Conservation (phyloP, 164 flowering plant genomes). For the Magnolia changhungtana region DNA sequence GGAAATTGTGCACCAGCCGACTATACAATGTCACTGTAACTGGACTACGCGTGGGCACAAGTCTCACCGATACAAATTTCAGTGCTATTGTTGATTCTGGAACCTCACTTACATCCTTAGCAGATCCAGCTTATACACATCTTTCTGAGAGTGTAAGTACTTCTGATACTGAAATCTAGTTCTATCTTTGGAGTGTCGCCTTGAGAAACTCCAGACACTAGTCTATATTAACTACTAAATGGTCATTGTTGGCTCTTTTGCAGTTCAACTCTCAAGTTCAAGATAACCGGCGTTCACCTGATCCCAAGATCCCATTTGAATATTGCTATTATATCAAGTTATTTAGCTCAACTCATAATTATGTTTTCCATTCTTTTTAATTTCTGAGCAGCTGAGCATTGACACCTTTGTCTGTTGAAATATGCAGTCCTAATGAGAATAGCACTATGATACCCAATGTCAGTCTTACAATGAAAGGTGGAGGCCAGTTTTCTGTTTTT, state of each 20-base stretch:
- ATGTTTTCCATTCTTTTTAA: background rate
- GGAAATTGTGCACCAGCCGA: slow-evolving; percentile 38
- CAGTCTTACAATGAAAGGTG: slow-evolving; percentile 33
- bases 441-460: slow-evolving; percentile 18
- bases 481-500: slow-evolving; percentile 23
- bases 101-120: slow-evolving; percentile 81
- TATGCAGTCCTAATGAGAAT: slow-evolving; percentile 37
- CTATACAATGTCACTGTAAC: slow-evolving; percentile 65
- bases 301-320: slow-evolving; percentile 52
- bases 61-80: slow-evolving; percentile 31
- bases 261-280: slow-evolving; percentile 60
- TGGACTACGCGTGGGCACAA: slow-evolving; percentile 46
- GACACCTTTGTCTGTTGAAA: background rate
- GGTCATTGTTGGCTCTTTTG: slow-evolving; percentile 19
- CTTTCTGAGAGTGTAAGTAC: slow-evolving; percentile 65
- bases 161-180: background rate
- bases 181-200: background rate
- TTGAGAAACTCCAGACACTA: background rate
- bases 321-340: slow-evolving; percentile 71
- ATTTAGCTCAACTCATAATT: background rate
- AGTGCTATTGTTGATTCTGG: slow-evolving; percentile 81
- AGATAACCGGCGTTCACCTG: slow-evolving; percentile 29
- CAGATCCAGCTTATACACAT: slow-evolving; percentile 68
- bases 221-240: background rate
- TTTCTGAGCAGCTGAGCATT: background rate